phyloP scores from a whole-genome alignment of 306 rosid species.

The Vachellia collinsii region DNA sequence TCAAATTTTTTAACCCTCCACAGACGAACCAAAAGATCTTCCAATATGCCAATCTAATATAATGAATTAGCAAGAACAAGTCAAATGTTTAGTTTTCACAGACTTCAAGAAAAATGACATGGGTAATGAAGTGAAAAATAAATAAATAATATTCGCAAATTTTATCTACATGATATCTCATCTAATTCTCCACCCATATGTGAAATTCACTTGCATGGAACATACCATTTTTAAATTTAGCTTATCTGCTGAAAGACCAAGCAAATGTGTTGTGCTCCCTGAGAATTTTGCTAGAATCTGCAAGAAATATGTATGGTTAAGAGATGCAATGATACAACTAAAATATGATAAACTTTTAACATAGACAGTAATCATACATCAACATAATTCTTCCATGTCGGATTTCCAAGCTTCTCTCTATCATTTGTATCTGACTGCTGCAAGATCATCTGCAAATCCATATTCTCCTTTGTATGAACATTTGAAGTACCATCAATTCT shows the following conservation, averaged over 20 bases:
- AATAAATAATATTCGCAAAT: conserved; percentile 12
- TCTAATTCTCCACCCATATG: conserved; percentile 28
- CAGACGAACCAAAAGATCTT: conserved; percentile 63
- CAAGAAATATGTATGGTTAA: conserved; percentile 41
- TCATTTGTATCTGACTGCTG: conserved; percentile 40
- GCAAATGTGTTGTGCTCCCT: conserved; percentile 53
- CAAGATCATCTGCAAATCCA: conserved; percentile 34
- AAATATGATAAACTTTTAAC: conserved; percentile 27
- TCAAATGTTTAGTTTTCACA: conserved; percentile 3
- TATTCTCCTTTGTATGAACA: conserved; percentile 44
- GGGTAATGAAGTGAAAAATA: conserved; percentile 15
- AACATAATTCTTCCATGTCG: conserved; percentile 52
- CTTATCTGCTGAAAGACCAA: conserved; percentile 58
- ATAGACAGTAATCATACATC: conserved; percentile 59
- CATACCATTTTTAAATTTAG: conserved; percentile 65
- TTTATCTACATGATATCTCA: conserved; percentile 19
- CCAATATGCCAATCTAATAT: conserved; percentile 68
- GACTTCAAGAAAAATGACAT: conserved; percentile 16
- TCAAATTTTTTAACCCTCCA: conserved; percentile 64
- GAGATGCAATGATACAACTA: conserved; percentile 28
- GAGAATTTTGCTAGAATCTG: conserved; percentile 64
- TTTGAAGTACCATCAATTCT: conserved; percentile 46
- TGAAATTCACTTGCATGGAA: conserved; percentile 7
- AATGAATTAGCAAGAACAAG: conserved; percentile 15
- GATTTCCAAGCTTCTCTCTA: conserved; percentile 49